Evolutionary conservation across 2,329 filamentous ascomycete genomes (phyloP), one percentile per base, ranked within the genome.

Genomic region (Huntiella decipiens): DNA sequence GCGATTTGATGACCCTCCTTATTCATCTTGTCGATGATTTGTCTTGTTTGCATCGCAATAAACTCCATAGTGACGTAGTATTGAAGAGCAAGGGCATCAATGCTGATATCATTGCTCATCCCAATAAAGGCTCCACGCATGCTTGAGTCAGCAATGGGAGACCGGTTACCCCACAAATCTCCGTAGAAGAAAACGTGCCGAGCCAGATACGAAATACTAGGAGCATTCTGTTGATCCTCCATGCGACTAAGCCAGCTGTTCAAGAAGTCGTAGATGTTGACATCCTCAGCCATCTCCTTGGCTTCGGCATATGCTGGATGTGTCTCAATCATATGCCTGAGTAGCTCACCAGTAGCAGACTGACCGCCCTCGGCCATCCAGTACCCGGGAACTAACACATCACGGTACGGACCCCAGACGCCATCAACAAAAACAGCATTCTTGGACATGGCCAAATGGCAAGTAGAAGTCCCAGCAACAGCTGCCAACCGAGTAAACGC

Each of bases 171-270:
- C 72, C 92, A 96, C 3, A 96, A 71, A 58, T 98, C 91, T 52
- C 91, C 91, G 61, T 98, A 98, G 67, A 98, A 92, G 74, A 98
- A 98, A 66, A 93, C 82, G 62, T 98, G 88, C 6, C 88, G 82
- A 10, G 78, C 86, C 2, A 98, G 70, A 61, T 87, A 92, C 13
- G 84, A 79, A 51, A 96, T 73, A 44, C 75, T 77, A 0, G 87
- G 87, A 2, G 84, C 84, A 2, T 70, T 66, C 17, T 66, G 63
- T 55, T 77, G 77, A 55, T 79, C 71, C 17, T 73, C 73, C 67
- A 96, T 71, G 54, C 84, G 77, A 50, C 77, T 73, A 8, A 98
- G 74, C 56, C 92, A 86, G 51, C 78, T 72, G 61, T 98, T 96
- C 47, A 98, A 73, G 61, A 87, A 94, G 58, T 94, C 86, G 64